Evolutionary conservation across 2,329 filamentous ascomycete species (phyloP), one percentile per base, ranked within the genome.

Genomic region (Paraphaeosphaeria minitans): DNA sequence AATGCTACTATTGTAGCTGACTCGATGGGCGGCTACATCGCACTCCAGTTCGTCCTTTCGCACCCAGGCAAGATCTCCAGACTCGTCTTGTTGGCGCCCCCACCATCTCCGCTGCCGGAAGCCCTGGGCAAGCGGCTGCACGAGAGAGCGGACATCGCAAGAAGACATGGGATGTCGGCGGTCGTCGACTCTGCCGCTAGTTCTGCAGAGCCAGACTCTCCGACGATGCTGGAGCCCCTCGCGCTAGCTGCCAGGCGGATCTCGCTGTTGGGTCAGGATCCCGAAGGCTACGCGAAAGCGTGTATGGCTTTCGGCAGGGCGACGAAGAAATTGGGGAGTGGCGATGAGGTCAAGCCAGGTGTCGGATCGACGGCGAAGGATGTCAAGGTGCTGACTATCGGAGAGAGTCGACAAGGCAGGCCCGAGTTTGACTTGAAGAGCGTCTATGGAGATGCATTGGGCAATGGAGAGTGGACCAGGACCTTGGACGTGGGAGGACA

Each of bases 241-340:
- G 79, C 78, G 1, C 58, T 79, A 10, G 67, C 78, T 1, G 80
- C 82, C 0, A 71, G 81, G 9, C 67, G 79, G 6, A 63, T 81
- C 27, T 81, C 78, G 5, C 69, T 86, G 2, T 68, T 84, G 0
- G 68, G 75, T 0, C 82, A 84, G 60, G 80, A 84, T 61, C 75
- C 81, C 0, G 83, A 86, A 60, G 81, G 81, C 1, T 86, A 85
- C 66, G 84, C 84, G 1, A 86, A 86, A 60, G 83, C 77, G 0
- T 83, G 81, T 43, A 73, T 74, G 29, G 83, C 83, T 2, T 72
- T 85, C 31, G 83, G 80, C 3, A 71, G 71, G 4, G 77, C 78
- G 0, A 68, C 67, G 1, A 62, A 33, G 13, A 29, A 29, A 22
- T 29, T 46, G 12, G 22, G 19, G 2, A 8, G 14, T 24, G 31